Evolutionary conservation across 2,329 filamentous ascomycete genomes (phyloP).

Genomic region (Cladosporium sp.): DNA sequence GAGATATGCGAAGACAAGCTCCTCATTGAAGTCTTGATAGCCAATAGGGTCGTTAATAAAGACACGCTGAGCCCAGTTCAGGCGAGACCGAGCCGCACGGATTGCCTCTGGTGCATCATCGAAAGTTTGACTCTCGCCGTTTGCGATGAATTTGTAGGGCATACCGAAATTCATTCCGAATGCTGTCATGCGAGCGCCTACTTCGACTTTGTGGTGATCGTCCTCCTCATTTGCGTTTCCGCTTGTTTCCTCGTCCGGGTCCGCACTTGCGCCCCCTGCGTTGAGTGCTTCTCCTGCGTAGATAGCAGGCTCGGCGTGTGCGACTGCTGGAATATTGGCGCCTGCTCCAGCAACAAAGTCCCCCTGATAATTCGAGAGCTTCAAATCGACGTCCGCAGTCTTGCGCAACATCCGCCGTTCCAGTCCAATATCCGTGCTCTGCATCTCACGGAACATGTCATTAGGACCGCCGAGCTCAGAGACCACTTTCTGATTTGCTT

Average conservation of each 20-base stretch:
- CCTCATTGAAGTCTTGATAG: constrained; percentile 53
- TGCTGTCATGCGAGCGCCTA: constrained; percentile 28
- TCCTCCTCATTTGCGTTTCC: not conserved
- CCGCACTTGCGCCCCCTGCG: not conserved
- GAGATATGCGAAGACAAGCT: constrained; percentile 58
- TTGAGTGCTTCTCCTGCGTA: not conserved
- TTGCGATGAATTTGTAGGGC: constrained; percentile 60
- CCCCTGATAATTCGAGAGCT: not conserved
- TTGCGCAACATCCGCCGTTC: constrained; percentile 3
- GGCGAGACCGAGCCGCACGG: constrained; percentile 44
- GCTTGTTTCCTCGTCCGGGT: not conserved
- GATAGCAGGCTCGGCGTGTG: not conserved
- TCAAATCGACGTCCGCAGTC: not conserved
- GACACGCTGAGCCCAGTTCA: constrained; percentile 49
- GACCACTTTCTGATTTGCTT: constrained; percentile 50
- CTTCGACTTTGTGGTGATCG: constrained; percentile 10
- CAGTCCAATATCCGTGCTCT: constrained; percentile 34
- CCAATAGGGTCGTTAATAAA: constrained; percentile 27
- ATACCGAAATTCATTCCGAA: constrained; percentile 45
- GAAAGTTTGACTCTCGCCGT: constrained; percentile 47
- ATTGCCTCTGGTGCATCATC: constrained; percentile 42
- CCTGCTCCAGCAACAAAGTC: not conserved
- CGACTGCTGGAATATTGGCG: no score
- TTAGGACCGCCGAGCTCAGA: constrained; percentile 51
- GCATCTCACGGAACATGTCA: constrained; percentile 50